Percentiles rank a stretch among this genome's conserved stretches.
These are phyloP conservation scores for Cladosporium sp. DNA, from an alignment of 2,329 filamentous ascomycete species.

Conservation along the genomic window DNA sequence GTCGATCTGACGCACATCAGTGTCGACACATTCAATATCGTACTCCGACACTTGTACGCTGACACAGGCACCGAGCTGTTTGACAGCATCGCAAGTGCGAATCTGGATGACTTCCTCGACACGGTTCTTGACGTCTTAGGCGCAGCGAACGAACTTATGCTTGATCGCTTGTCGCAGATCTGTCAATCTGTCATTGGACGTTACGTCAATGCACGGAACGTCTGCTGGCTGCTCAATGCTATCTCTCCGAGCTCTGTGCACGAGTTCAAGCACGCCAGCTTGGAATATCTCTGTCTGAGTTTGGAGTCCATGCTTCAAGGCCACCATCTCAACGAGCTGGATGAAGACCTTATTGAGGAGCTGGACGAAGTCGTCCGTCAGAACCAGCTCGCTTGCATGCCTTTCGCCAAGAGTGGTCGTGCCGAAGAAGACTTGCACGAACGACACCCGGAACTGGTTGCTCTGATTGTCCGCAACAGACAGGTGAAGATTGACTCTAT, in stretches of 20 bases:
- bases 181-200: constrained; percentile 80
- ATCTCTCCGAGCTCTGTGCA: constrained; percentile 78
- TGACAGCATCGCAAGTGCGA: constrained; percentile 64
- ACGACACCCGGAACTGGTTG: constrained; percentile 58
- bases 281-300: constrained; percentile 90
- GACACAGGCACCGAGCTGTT: constrained; percentile 80
- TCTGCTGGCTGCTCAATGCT: constrained; percentile 78
- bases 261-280: constrained; percentile 79
- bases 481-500: constrained; percentile 72
- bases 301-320: constrained; percentile 91
- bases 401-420: constrained; percentile 71
- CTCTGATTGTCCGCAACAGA: constrained; percentile 64
- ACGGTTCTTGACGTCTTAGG: constrained; percentile 87
- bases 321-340: constrained; percentile 74
- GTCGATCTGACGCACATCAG: constrained; percentile 82
- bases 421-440: constrained; percentile 64
- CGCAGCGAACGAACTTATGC: constrained; percentile 90
- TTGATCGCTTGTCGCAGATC: constrained; percentile 82
- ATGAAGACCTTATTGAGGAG: constrained; percentile 72
- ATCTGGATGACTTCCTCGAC: constrained; percentile 80
- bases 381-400: constrained; percentile 75
- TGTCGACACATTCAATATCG: constrained; percentile 68
- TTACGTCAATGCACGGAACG: constrained; percentile 81
- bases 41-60: constrained; percentile 77
- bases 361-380: constrained; percentile 74